Conservation (phyloP, 345 rosid genomes). For the Eucalyptus curtisii region DNA sequence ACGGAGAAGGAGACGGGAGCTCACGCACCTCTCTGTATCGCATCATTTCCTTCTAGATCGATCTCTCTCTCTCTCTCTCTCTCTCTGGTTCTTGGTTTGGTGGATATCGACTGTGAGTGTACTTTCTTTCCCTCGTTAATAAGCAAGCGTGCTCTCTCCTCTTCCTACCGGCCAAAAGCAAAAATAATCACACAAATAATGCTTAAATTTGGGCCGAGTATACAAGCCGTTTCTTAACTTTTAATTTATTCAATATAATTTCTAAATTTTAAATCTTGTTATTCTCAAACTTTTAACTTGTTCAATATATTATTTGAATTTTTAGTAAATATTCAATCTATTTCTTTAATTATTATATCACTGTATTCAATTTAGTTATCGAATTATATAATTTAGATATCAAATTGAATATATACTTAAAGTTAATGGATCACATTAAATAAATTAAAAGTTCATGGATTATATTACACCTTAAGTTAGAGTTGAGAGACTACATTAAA, state of each 20-base stretch:
- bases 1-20: neutral
- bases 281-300: fast-evolving
- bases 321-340: fast-evolving
- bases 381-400: fast-evolving
- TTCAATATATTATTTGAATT: fast-evolving
- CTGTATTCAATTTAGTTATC: fast-evolving
- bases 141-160: neutral
- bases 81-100: neutral
- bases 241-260: fast-evolving
- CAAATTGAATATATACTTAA: neutral
- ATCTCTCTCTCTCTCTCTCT: neutral
- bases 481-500: fast-evolving
- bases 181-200: too few species aligned
- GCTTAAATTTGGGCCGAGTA: fast-evolving
- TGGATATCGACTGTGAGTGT: neutral
- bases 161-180: fast-evolving
- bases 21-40: slow-evolving; percentile 40
- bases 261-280: fast-evolving
- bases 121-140: neutral
- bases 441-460: fast-evolving
- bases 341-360: too few species aligned
- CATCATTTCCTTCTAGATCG: slow-evolving; percentile 28
- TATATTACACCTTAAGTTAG: fast-evolving
- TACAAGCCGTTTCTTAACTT: fast-evolving
- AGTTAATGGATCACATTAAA: neutral